A percentile compares a stretch with the other conserved stretches of the same genome.
These are phyloP conservation scores for Kondoa subrosea DNA, from an alignment of 768 basidiomycete genomes.

Conservation along the genomic window DNA sequence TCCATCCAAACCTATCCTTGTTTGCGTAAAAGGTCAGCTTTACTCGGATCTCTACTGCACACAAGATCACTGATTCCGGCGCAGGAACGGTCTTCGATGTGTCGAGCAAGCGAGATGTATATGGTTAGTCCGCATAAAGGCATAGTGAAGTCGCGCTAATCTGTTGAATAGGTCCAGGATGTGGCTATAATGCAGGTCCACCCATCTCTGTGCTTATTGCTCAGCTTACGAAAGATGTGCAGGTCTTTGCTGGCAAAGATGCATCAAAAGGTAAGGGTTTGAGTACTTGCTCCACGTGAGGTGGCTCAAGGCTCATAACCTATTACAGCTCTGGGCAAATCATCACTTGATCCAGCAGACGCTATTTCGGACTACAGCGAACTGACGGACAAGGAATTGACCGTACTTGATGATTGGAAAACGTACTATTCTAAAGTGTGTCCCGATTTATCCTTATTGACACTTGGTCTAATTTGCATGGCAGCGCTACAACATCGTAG, in stretches of 20 bases:
- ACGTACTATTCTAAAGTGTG: slow-evolving; percentile 62
- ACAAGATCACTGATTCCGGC: not conserved
- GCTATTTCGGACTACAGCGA: slow-evolving; percentile 71
- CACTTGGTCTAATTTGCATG: too few relatives aligned
- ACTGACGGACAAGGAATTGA: slow-evolving; percentile 52
- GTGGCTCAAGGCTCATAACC: not conserved
- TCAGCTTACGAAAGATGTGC: slow-evolving; percentile 24
- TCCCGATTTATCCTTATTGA: slow-evolving; percentile 31
- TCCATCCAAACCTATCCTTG: not conserved
- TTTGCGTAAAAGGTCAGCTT: not conserved
- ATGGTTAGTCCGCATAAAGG: slow-evolving; percentile 38
- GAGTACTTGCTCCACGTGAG: not conserved
- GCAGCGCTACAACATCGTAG: slow-evolving; percentile 77
- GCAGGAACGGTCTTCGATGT: slow-evolving; percentile 83
- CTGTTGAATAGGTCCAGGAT: slow-evolving; percentile 35
- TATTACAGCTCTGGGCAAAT: slow-evolving; percentile 48
- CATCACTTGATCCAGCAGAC: slow-evolving; percentile 66
- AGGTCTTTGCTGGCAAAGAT: slow-evolving; percentile 84
- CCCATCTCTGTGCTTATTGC: too few relatives aligned
- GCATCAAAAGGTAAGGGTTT: slow-evolving; percentile 48
- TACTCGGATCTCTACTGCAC: not conserved
- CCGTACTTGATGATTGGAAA: slow-evolving; percentile 78
- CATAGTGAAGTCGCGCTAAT: not conserved
- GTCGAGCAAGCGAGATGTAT: slow-evolving; percentile 63
- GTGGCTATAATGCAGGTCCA: slow-evolving; percentile 30